Evolutionary conservation across 1,139 yeast species (phyloP), one percentile per base, ranked within the genome.

Genomic region (Casaregolazyma lundiana): DNA sequence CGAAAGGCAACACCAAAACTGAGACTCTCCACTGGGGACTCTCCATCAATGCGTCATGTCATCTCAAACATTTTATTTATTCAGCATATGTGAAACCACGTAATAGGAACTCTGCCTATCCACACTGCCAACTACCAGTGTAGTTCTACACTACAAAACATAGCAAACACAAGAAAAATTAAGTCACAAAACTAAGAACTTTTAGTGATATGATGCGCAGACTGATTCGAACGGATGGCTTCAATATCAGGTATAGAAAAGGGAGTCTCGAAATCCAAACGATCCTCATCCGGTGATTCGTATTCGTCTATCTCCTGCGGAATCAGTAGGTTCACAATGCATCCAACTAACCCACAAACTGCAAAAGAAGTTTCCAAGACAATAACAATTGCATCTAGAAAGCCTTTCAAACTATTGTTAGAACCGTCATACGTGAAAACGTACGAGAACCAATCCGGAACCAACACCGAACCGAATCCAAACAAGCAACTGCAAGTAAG

Each of bases 341-440:
- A 78, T 35, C 89, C 95, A 39, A 86, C 58, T 56, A 89, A 73
- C 15, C 95, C 96, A 24, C 92, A 77, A 45, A 88, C 71, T 29
- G 96, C 95, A 62, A 84, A 88, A 35, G 95, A 90, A 18, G 95
- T 84, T 64, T 86, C 92, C 84, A 86, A 78, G 44, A 89, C 88
- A 53, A 89, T 76, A 41, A 77, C 74, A 53, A 89, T 83, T 48
- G 96, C 96, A 62, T 86, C 79, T 53, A 78, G 70, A 69, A 89
- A 84, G 16, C 96, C 96, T 46, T 63, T 57, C 48, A 86, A 72
- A 2, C 82, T 72, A 32, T 62, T 66, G 71, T 88, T 87, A 57
- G 55, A 62, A 37, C 96, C 96, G 7, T 60, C 50, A 67, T 89
- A 88, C 29, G 94, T 84, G 71, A 89, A 88, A 20, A 88, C 81